A percentile compares a stretch with the other conserved stretches of the same genome.
phyloP scores from a whole-genome alignment of 1,284 basidiomycete genomes.

The Neonothopanus nambi region DNA sequence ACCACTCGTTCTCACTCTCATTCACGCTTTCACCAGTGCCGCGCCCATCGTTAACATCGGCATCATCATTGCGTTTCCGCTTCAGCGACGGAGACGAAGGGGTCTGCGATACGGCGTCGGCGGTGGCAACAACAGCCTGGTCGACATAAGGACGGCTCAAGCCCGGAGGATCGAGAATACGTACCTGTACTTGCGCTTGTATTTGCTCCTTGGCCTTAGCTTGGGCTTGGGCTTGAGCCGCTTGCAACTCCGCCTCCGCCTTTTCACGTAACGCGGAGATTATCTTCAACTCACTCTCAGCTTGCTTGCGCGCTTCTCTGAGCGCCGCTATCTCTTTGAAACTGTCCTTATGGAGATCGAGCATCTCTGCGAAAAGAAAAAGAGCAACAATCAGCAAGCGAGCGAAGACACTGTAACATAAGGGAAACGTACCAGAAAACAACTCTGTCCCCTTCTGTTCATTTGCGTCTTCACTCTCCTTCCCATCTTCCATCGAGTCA shows the following conservation, averaged over 20 bases:
- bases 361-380: constrained; percentile 30
- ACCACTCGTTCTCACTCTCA: neutral
- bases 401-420: neutral
- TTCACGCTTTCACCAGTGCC: constrained; percentile 15
- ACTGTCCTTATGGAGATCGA: constrained; percentile 30
- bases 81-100: constrained; percentile 37
- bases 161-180: neutral
- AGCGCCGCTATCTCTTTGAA: constrained; percentile 34
- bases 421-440: neutral
- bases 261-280: constrained; percentile 8
- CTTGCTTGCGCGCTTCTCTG: constrained; percentile 30
- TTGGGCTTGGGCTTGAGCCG: neutral
- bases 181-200: too few relatives aligned
- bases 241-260: neutral
- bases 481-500: neutral
- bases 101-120: constrained; percentile 17
- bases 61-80: constrained; percentile 42
- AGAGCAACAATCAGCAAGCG: neutral
- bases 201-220: too few relatives aligned
- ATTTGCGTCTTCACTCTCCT: too few relatives aligned
- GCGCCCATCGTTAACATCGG: too few relatives aligned
- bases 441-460: too few relatives aligned
- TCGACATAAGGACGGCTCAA: neutral
- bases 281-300: constrained; percentile 13
- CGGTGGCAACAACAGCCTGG: neutral